phyloP scores from a whole-genome alignment of 768 basidiomycete genomes.

The Agaricus blazei region DNA sequence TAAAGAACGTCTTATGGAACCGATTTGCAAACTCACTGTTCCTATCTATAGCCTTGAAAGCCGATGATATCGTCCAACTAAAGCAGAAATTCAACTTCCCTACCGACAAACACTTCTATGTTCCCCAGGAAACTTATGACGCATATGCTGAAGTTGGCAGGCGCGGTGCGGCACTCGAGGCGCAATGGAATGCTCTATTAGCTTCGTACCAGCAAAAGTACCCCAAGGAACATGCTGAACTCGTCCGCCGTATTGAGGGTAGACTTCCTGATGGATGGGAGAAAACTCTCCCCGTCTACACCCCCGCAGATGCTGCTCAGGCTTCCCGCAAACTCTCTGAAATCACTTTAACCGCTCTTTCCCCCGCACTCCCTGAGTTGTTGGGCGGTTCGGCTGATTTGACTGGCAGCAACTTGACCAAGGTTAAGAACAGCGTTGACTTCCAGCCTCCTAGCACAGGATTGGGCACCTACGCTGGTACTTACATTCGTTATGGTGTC shows the following conservation, averaged over 20 bases:
- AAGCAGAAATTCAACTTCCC: conserved; percentile 86
- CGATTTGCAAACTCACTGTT: background rate
- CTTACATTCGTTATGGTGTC: conserved; percentile 94
- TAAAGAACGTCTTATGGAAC: conserved; percentile 13
- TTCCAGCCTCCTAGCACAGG: conserved; percentile 89
- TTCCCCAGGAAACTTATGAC: conserved; percentile 70
- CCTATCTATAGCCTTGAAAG: conserved; percentile 67
- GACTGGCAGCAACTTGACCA: conserved; percentile 90
- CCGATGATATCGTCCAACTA: conserved; percentile 79
- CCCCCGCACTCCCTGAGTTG: conserved; percentile 76
- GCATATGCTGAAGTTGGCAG: conserved; percentile 61
- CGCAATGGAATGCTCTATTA: conserved; percentile 69
- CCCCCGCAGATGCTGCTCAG: conserved; percentile 73
- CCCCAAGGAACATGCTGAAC: conserved; percentile 81
- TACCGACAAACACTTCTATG: conserved; percentile 68
- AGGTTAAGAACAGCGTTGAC: conserved; percentile 78
- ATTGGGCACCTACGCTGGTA: conserved; percentile 79
- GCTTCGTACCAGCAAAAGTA: conserved; percentile 69
- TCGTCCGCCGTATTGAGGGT: conserved; percentile 79
- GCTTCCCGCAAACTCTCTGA: conserved; percentile 93
- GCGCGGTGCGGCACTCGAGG: conserved; percentile 70
- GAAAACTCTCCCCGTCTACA: conserved; percentile 80
- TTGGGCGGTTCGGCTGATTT: conserved; percentile 87
- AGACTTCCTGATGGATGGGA: conserved; percentile 87
- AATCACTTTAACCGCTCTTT: conserved; percentile 74